A percentile compares a stretch with the other conserved stretches of the same genome.
phyloP scores from a whole-genome alignment of 306 rosid species.

The Pyrus bretschneideri region DNA sequence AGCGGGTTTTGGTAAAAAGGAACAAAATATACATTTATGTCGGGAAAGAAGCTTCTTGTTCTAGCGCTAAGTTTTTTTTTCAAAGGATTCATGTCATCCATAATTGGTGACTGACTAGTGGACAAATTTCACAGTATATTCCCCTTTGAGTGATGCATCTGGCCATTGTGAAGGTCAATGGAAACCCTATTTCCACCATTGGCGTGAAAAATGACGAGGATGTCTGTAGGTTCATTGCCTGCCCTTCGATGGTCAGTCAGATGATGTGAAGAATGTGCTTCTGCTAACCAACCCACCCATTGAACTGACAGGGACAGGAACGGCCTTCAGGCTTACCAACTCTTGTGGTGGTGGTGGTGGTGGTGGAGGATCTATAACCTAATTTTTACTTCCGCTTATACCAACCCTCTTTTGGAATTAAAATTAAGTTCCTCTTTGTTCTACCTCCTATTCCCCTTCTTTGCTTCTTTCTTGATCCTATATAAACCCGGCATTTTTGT shows the following conservation, averaged over 20 bases:
- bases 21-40: slow-evolving; percentile 19
- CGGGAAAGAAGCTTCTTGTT: slow-evolving; percentile 17
- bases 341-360: background rate
- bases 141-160: slow-evolving; percentile 18
- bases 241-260: background rate
- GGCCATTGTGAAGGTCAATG: slow-evolving; percentile 14
- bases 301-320: background rate
- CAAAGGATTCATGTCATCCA: slow-evolving; percentile 20
- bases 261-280: background rate
- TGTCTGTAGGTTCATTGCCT: slow-evolving; percentile 10
- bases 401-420: too few species aligned
- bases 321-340: background rate
- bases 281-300: background rate
- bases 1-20: slow-evolving; percentile 22
- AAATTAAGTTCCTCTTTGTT: too few species aligned
- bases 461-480: too few species aligned
- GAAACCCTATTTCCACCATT: slow-evolving; percentile 9
- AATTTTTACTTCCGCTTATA: too few species aligned
- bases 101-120: slow-evolving; percentile 16
- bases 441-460: too few species aligned
- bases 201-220: slow-evolving; percentile 17
- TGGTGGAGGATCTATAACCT: background rate
- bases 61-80: slow-evolving; percentile 12
- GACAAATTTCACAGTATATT: slow-evolving; percentile 8
- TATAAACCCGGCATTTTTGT: too few species aligned